A percentile compares a stretch with the other conserved stretches of the same genome.
These are phyloP conservation scores for Cenococcum geophilum DNA, from an alignment of 495 filamentous ascomycete species.

Conservation along the genomic window DNA sequence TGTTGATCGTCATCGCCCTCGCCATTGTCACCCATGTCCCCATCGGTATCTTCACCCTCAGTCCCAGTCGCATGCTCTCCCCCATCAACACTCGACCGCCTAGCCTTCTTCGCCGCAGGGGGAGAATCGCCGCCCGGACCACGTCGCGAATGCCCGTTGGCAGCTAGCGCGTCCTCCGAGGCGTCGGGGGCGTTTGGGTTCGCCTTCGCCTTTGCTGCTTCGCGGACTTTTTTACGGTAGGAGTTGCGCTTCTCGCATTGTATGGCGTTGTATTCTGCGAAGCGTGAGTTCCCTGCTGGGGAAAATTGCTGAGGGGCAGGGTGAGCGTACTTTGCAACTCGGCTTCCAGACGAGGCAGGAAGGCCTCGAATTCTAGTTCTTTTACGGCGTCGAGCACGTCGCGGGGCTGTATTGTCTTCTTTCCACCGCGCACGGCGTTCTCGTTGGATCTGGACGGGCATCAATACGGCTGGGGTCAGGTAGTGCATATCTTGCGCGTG, in stretches of 20 bases:
- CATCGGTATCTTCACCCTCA: slow-evolving; percentile 8
- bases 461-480: not conserved
- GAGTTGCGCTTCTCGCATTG: slow-evolving; percentile 60
- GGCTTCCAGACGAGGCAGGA: slow-evolving; percentile 57
- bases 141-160: slow-evolving; percentile 14
- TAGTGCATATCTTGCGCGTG: not conserved
- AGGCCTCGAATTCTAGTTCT: slow-evolving; percentile 76
- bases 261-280: slow-evolving; percentile 50
- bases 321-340: slow-evolving; percentile 52
- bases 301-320: not conserved
- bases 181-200: not conserved
- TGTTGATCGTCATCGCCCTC: slow-evolving; percentile 37
- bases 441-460: slow-evolving; percentile 64
- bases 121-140: slow-evolving; percentile 27
- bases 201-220: slow-evolving; percentile 38
- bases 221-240: slow-evolving; percentile 50
- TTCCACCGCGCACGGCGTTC: slow-evolving; percentile 53
- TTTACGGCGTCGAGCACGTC: slow-evolving; percentile 79
- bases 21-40: slow-evolving; percentile 23
- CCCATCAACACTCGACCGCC: slow-evolving; percentile 22
- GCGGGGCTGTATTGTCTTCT: slow-evolving; percentile 78
- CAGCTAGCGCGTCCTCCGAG: not conserved
- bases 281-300: not conserved
- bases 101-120: slow-evolving; percentile 35
- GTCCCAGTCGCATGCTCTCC: slow-evolving; percentile 16